Conservation (phyloP, 2,329 filamentous ascomycete genomes). For the Emergomyces orientalis region DNA sequence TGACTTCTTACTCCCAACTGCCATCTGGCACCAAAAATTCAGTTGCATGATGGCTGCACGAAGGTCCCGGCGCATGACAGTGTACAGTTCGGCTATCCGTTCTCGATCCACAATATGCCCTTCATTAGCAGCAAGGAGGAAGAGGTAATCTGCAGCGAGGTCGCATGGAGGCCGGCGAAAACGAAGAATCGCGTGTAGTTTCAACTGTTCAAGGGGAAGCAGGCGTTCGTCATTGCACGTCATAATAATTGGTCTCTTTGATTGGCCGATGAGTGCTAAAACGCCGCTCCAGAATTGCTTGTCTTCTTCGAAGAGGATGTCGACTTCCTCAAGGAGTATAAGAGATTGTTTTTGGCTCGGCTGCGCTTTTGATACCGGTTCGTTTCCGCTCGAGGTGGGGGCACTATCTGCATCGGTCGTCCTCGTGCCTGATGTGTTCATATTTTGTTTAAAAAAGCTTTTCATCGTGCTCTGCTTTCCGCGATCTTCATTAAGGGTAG, state of each 20-base stretch:
- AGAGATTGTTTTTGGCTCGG: constrained; percentile 76
- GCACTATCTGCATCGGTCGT: constrained; percentile 20
- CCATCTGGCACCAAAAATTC: constrained; percentile 96
- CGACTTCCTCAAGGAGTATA: constrained; percentile 88
- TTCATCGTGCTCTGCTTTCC: constrained; percentile 71
- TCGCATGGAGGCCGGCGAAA: constrained; percentile 58
- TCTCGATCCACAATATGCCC: constrained; percentile 66
- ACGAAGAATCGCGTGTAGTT: constrained; percentile 75
- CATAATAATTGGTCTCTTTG: constrained; percentile 85
- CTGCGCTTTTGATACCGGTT: constrained; percentile 15
- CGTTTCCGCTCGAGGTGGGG: constrained; percentile 13
- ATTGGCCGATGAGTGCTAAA: constrained; percentile 65
- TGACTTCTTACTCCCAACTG: constrained; percentile 76
- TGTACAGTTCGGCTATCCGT: constrained; percentile 61
- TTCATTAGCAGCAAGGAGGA: constrained; percentile 77
- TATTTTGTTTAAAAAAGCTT: constrained; percentile 59
- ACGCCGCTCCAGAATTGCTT: constrained; percentile 89
- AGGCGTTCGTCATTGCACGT: constrained; percentile 88
- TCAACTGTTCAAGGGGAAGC: constrained; percentile 64
- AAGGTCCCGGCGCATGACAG: constrained; percentile 60
- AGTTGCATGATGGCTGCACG: constrained; percentile 74
- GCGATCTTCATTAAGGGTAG: constrained; percentile 40
- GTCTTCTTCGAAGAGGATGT: constrained; percentile 89
- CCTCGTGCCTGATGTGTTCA: constrained; percentile 23
- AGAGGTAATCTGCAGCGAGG: constrained; percentile 66